Evolutionary conservation across 163 green algal species (phyloP), one percentile per base, ranked within the genome.

Genomic region (Chloromonas sp.): DNA sequence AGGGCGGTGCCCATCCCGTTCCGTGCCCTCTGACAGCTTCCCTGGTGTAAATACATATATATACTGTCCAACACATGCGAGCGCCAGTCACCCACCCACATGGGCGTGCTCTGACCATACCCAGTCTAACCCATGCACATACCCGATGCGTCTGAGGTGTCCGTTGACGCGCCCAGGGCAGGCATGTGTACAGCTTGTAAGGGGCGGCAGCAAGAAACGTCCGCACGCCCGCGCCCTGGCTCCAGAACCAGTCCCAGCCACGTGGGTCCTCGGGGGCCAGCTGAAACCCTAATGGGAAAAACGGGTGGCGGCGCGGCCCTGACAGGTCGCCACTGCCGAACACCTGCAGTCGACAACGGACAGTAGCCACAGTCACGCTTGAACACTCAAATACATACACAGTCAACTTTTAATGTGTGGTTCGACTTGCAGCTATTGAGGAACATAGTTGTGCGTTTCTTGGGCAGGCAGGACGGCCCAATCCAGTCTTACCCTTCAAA

Each of bases 241-340:
- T 74, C 66, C 66, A 74, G 66, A 91, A 91, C 87, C 87, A 91
- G 77, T 77, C 83, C 82, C 83, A 86, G 3, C 87, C 85, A 0
- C 87, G 83, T 2, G 85, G 83, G 58, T 91, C 87, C 57, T 86
- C 87, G 1, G 85, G 85, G 5, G 60, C 82, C 78, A 92, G 15
- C 11, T 84, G 84, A 74, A n/a, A 81, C 1, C 88, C 90, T 81
- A 98, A 84, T 88, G 95, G 93, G 89, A 97, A 98, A 70, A 97
- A 89, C 0, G 93, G 93, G 86, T 97, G 94, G 36, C 36, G 60
- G 14, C 84, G 83, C 0, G 82, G 60, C 0, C 87, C 87, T 14
- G 58, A 59, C 70, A 85, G 70, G 36, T 84, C 84, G 59, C 84
- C 87, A 0, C 70, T 70, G 58, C 82, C 82, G 70, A 79, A 79